Conservation (phyloP, 805 yeast genomes). For the Debaryomyces castellii region DNA sequence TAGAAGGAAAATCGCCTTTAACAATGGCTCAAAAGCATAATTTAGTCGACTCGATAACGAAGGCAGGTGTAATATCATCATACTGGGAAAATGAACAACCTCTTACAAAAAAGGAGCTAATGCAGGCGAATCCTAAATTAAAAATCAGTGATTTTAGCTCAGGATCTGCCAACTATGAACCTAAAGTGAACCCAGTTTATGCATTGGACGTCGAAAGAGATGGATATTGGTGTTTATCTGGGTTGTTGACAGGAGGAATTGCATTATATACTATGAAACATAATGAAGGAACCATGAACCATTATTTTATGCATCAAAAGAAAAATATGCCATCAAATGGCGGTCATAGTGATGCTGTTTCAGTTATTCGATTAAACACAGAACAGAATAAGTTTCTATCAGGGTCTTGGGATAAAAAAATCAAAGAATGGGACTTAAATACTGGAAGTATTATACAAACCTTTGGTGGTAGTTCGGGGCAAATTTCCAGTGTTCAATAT, state of each 20-base stretch:
- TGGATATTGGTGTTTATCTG: slow-evolving; percentile 82
- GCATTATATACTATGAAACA: slow-evolving; percentile 79
- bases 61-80: slow-evolving; percentile 78
- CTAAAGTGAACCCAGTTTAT: slow-evolving; percentile 79
- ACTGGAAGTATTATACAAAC: slow-evolving; percentile 55
- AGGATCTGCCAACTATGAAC: slow-evolving; percentile 49
- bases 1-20: slow-evolving; percentile 82
- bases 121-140: slow-evolving; percentile 33
- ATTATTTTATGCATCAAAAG: slow-evolving; percentile 55
- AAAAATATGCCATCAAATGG: slow-evolving; percentile 17
- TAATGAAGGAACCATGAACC: slow-evolving; percentile 77
- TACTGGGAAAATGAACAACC: slow-evolving; percentile 99
- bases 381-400: slow-evolving; percentile 66
- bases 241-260: slow-evolving; percentile 83
- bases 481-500: slow-evolving; percentile 71
- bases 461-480: slow-evolving; percentile 67
- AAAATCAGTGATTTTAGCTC: slow-evolving; percentile 33
- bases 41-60: slow-evolving; percentile 78
- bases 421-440: slow-evolving; percentile 83
- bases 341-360: slow-evolving; percentile 74
- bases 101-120: slow-evolving; percentile 40
- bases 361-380: slow-evolving; percentile 63
- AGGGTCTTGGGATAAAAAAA: slow-evolving; percentile 87
- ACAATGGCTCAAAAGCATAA: slow-evolving; percentile 92
- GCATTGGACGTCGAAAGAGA: slow-evolving; percentile 81